A percentile compares a stretch with the other conserved stretches of the same genome.
These are phyloP conservation scores for Cyclotella kingstonii DNA, from an alignment of 108 stramenopile species.

Conservation along the genomic window DNA sequence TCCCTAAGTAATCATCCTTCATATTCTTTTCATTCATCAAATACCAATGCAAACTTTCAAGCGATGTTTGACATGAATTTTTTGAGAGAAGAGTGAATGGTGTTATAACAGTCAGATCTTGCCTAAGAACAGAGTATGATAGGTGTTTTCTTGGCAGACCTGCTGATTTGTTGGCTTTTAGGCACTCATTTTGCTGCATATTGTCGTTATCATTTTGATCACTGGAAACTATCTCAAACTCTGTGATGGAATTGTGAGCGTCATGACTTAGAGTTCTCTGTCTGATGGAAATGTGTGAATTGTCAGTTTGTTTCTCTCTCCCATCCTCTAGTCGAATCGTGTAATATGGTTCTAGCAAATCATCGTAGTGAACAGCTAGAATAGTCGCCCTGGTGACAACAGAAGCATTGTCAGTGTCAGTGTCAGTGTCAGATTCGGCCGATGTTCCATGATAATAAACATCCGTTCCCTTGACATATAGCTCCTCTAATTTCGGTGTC, in stretches of 20 bases:
- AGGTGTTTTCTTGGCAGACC: not conserved
- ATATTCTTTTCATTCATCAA: slow-evolving; percentile 17
- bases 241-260: no score
- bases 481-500: no score
- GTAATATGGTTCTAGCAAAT: slow-evolving; percentile 7
- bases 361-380: slow-evolving; percentile 13
- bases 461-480: no score
- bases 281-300: no score
- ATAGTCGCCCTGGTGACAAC: not conserved
- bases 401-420: not conserved
- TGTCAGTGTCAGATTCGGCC: not conserved
- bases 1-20: slow-evolving; percentile 22
- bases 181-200: not conserved
- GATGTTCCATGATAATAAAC: not conserved
- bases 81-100: slow-evolving; percentile 13
- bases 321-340: slow-evolving; percentile 3
- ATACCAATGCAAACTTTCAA: slow-evolving; percentile 14
- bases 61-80: not conserved
- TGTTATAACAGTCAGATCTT: slow-evolving; percentile 17
- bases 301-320: slow-evolving; percentile 18
- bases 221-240: no score
- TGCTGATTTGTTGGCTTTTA: not conserved
- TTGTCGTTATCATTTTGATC: no score
- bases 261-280: no score
- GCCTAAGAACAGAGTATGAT: slow-evolving; percentile 6